phyloP scores from a whole-genome alignment of 2,329 filamentous ascomycete species.

The Cucurbitaria berberidis region DNA sequence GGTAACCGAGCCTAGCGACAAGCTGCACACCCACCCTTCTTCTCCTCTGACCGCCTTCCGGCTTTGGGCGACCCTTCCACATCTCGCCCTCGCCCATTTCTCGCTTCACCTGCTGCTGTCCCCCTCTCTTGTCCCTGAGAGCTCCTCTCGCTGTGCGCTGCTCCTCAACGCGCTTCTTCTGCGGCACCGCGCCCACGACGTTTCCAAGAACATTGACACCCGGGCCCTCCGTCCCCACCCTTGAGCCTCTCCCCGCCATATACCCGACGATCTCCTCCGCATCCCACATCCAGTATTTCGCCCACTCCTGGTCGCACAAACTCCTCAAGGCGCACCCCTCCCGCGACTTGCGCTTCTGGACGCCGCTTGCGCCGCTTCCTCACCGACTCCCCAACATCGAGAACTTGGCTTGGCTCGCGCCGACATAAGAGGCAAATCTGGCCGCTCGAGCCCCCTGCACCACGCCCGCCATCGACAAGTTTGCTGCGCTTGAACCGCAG shows the following conservation, averaged over 20 bases:
- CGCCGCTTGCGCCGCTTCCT: constrained; percentile 10
- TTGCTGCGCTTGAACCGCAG: constrained; percentile 25
- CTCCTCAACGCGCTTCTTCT: constrained; percentile 8
- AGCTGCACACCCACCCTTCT: no score
- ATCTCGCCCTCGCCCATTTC: constrained; percentile 21
- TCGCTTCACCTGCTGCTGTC: constrained; percentile 22
- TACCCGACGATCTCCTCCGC: constrained; percentile 27
- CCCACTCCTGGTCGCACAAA: constrained; percentile 34
- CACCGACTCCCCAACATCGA: not conserved
- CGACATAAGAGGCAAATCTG: constrained; percentile 37
- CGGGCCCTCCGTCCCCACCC: constrained; percentile 28
- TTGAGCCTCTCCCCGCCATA: constrained; percentile 38
- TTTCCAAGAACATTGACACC: constrained; percentile 10
- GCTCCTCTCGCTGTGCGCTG: constrained; percentile 11
- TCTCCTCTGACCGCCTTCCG: constrained; percentile 39
- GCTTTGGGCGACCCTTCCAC: constrained; percentile 20
- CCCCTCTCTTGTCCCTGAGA: constrained; percentile 15
- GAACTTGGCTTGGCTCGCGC: constrained; percentile 16
- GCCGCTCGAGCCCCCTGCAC: constrained; percentile 26
- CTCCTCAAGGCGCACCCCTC: constrained; percentile 20
- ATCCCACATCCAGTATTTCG: constrained; percentile 32
- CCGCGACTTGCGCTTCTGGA: constrained; percentile 14
- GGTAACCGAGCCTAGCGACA: constrained; percentile 26
- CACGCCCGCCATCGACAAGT: constrained; percentile 21
- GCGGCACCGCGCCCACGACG: constrained; percentile 11